Evolutionary conservation across 2,329 filamentous ascomycete species (phyloP), one percentile per base, ranked within the genome.

Genomic region (Fusarium sp.): DNA sequence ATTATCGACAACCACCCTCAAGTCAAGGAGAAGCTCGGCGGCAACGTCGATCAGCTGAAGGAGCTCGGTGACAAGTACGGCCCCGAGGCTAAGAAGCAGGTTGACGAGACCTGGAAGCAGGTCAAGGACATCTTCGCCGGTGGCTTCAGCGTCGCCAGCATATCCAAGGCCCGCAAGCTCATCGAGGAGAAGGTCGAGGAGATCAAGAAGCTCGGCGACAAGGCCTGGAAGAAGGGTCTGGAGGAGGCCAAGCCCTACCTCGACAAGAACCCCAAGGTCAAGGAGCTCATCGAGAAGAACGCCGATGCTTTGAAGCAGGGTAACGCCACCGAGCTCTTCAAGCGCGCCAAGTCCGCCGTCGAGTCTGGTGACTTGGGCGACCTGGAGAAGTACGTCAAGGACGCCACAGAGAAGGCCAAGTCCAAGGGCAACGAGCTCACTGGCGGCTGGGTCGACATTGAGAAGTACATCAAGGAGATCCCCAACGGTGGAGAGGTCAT

Each of bases 251-350:
- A 92, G 82, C 91, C 91, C 1, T 87, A 89, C 63, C 84, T 94
- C 1, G 91, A 94, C 72, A 93, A 93, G 84, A 92, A 88, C 79
- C 91, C 91, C n/a, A 84, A 92, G 81, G 81, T 92, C 62, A 94
- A 93, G 83, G 84, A 93, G 79, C 78, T 93, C 0, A 77, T 94
- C 2, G 90, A 93, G 82, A 83, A 91, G 75, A 94, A 94, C 78
- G 84, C 86, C 48, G 89, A 92, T 59, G 80, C 85, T 0, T 80
- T 94, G 51, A 93, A 91, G 82, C 82, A 88, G 67, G 91, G 91
- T 18, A 91, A 93, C 72, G 80, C 88, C 16, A 82, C 83, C 52
- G 88, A 92, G 72, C 78, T 93, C 0, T 91, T 90, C 75, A 81
- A 88, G 54, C 87, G 88, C 77, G 84, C 90, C 56, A 88, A 88